Evolutionary conservation across 257 asterid species (phyloP).

Genomic region (Solanum chiquidenum): DNA sequence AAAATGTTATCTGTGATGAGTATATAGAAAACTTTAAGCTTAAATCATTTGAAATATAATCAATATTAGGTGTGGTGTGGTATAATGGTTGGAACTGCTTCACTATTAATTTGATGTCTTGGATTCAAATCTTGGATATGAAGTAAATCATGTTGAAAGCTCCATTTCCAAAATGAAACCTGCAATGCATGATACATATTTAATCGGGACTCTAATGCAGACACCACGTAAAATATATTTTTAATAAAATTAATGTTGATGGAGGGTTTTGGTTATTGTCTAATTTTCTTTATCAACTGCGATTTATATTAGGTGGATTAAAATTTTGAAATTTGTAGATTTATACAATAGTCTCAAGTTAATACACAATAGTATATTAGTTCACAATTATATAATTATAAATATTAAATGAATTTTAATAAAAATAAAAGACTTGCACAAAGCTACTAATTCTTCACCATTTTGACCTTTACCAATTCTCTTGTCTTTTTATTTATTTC

Average conservation of each 20-base stretch:
- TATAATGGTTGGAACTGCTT: too few relatives aligned
- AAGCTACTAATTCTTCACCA: background rate
- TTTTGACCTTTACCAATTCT: background rate
- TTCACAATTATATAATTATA: background rate
- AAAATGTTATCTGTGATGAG: background rate
- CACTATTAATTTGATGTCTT: too few relatives aligned
- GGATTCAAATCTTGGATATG: fast-evolving
- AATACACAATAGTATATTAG: background rate
- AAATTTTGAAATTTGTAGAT: background rate
- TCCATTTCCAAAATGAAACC: fast-evolving
- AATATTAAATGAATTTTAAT: too few relatives aligned
- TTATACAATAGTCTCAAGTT: background rate
- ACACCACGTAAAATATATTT: background rate
- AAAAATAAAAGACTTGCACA: background rate
- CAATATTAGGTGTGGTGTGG: too few relatives aligned
- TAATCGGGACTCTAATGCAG: too few relatives aligned
- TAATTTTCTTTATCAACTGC: too few relatives aligned
- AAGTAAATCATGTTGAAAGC: fast-evolving
- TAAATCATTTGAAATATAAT: background rate
- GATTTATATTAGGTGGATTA: background rate
- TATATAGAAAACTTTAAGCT: background rate
- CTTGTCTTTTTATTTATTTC: too few relatives aligned
- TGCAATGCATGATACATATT: too few relatives aligned
- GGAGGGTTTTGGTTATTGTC: background rate
- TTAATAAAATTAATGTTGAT: too few relatives aligned